Evolutionary conservation across 1,139 yeast species (phyloP).

Genomic region (Saccharomyces pastorianus): DNA sequence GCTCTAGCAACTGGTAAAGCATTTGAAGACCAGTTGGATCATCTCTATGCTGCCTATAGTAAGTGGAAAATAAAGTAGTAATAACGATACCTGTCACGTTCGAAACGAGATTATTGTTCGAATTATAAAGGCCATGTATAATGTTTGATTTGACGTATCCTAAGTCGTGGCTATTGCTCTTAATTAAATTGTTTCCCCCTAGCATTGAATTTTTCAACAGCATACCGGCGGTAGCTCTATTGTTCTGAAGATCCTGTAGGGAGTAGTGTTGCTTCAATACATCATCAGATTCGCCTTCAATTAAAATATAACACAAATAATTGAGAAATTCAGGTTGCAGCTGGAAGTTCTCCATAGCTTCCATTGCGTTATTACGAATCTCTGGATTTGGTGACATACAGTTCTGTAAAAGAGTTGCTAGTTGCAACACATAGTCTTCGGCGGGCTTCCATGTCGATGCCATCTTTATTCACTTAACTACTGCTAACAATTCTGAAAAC

Average conservation of each 20-base stretch:
- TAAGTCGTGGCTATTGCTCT: slow-evolving; percentile 17
- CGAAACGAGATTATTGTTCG: slow-evolving; percentile 51
- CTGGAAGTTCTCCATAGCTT: slow-evolving; percentile 61
- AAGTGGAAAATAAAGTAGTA: slow-evolving; percentile 65
- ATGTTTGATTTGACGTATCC: slow-evolving; percentile 55
- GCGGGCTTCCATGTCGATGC: slow-evolving; percentile 53
- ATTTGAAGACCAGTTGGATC: slow-evolving; percentile 54
- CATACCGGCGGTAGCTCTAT: slow-evolving; percentile 85
- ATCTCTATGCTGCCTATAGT: slow-evolving; percentile 30
- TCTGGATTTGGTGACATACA: slow-evolving; percentile 52
- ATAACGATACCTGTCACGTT: slow-evolving; percentile 88
- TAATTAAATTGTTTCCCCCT: slow-evolving; percentile 27
- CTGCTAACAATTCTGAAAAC: background rate
- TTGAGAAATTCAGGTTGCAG: slow-evolving; percentile 68
- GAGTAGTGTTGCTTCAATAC: slow-evolving; percentile 29
- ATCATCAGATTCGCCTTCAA: slow-evolving; percentile 41
- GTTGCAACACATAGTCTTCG: slow-evolving; percentile 50
- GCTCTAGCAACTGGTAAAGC: slow-evolving; percentile 55
- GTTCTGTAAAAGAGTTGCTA: slow-evolving; percentile 55
- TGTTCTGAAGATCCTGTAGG: slow-evolving; percentile 34
- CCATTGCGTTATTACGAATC: slow-evolving; percentile 53
- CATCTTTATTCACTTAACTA: slow-evolving; percentile 3
- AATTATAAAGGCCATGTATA: slow-evolving; percentile 57
- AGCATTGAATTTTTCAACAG: slow-evolving; percentile 67
- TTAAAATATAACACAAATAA: slow-evolving; percentile 63